Evolutionary conservation across 306 rosid species (phyloP).

Genomic region (Amphicarpaea edgeworthii): DNA sequence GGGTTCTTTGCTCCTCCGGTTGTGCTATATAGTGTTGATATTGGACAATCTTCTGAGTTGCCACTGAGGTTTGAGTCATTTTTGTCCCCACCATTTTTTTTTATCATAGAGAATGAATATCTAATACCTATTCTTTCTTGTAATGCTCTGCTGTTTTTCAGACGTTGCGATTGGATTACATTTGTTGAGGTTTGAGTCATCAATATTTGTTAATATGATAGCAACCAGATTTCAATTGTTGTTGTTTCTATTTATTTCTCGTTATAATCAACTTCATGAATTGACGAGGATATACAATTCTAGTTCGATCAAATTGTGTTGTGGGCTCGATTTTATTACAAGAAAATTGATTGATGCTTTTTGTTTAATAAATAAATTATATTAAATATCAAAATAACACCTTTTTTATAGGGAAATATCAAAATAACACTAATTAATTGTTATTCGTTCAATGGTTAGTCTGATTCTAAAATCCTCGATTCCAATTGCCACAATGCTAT

Average conservation of each 20-base stretch:
- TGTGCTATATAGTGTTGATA: constrained; percentile 50
- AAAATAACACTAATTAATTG: too few species aligned
- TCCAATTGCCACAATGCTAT: too few species aligned
- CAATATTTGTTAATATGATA: constrained; percentile 27
- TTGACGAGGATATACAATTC: not conserved
- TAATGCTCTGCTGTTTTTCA: constrained; percentile 31
- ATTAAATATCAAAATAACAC: too few species aligned
- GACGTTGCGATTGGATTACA: constrained; percentile 13
- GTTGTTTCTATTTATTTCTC: not conserved
- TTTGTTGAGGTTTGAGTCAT: constrained; percentile 26
- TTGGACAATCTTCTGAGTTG: constrained; percentile 52
- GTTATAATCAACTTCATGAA: not conserved
- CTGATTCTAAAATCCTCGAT: too few species aligned
- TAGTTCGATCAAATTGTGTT: constrained; percentile 15
- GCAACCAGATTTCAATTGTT: constrained; percentile 12
- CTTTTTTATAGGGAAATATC: too few species aligned
- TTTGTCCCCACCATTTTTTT: constrained; percentile 52
- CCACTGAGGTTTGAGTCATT: constrained; percentile 60
- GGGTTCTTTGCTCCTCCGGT: constrained; percentile 49
- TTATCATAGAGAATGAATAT: constrained; percentile 54
- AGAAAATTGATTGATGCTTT: too few species aligned
- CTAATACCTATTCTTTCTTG: constrained; percentile 48
- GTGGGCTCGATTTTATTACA: not conserved
- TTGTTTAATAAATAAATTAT: too few species aligned
- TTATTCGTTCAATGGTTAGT: too few species aligned